Evolutionary conservation across 2,329 filamentous ascomycete genomes (phyloP), one percentile per base, ranked within the genome.

Genomic region (Diaporthe citrichinensis): DNA sequence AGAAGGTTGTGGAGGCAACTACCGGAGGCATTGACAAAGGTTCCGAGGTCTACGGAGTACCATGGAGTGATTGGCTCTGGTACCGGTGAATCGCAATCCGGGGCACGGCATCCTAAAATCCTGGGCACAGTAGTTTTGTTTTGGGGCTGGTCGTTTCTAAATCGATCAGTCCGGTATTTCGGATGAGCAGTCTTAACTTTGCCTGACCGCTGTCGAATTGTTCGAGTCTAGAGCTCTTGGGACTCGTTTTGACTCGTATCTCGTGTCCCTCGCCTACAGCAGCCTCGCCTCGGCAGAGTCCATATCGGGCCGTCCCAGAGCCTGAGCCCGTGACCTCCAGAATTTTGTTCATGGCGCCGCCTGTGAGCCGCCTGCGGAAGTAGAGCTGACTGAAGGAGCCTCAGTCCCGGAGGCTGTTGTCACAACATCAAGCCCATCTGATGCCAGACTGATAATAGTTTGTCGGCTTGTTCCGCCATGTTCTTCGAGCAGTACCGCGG

Each of bases 41-140:
- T 72, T 59, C 58, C n/a, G 71, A 61, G 39, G 20, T 31, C 55
- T 31, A 61, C 53, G 57, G 55, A 36, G 57, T 59, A 71, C 65
- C 53, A 44, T 25, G 25, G 31, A 15, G 36, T 25, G 65, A 58
- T 53, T 59, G 23, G 41, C 46, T 55, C 9, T 59, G 49, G 68
- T 68, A 57, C 49, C 53, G 71, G 57, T 51, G 41, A 20, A 67
- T 67, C 55, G 58, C 51, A 41, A 7, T 68, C 67, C 51, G 28
- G 51, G 36, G 58, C 55, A 62, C 36, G 34, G 49, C 58, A 57
- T 49, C 49, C 62, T 31, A 61, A 67, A 46, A 49, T 71, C 41
- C 65, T 69, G 41, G 65, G 31, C 51, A 69, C 34, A 41, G n/a
- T 53, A 72, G 51, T 73, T 55, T 76, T 76, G 58, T 74, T 76